phyloP scores from a whole-genome alignment of 257 asterid species.

The Oldenlandia corymbosa region DNA sequence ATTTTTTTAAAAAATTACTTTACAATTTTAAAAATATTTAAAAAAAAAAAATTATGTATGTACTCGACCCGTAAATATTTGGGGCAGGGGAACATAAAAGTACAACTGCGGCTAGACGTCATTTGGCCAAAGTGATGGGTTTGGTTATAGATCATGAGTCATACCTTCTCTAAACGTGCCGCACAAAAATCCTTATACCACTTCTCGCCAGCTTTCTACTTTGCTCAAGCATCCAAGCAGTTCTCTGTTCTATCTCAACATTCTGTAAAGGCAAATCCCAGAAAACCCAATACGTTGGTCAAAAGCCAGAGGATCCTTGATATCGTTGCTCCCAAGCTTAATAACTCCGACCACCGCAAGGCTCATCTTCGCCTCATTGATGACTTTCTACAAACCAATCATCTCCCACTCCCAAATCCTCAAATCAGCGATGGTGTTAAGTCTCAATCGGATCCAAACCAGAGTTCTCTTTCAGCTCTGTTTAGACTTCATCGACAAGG shows the following conservation, averaged over 20 bases:
- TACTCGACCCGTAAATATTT: too few relatives aligned
- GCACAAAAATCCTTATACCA: not conserved
- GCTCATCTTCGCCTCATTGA: constrained; percentile 25
- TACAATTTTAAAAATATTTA: too few relatives aligned
- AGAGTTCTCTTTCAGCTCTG: constrained; percentile 17
- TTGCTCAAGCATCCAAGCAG: not conserved
- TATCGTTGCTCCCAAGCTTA: constrained; percentile 25
- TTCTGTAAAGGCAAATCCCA: not conserved
- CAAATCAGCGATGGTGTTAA: not conserved
- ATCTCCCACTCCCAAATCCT: constrained; percentile 9
- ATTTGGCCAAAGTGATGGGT: not conserved
- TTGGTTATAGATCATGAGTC: not conserved
- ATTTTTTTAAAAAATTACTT: too few relatives aligned
- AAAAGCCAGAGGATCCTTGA: constrained; percentile 18
- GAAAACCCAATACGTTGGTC: not conserved
- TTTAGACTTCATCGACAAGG: constrained; percentile 22
- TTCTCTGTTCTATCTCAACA: not conserved
- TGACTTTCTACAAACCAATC: constrained; percentile 24
- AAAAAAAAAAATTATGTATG: too few relatives aligned
- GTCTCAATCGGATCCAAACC: constrained; percentile 1
- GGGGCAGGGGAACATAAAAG: too few relatives aligned
- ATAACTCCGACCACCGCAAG: constrained; percentile 10
- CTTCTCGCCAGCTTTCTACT: not conserved
- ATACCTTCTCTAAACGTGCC: not conserved
- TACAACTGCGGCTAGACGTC: too few relatives aligned